Base-by-base conservation (phyloP, 2,329 filamentous ascomycete species). In the Dothideomycetidae sp. region DNA sequence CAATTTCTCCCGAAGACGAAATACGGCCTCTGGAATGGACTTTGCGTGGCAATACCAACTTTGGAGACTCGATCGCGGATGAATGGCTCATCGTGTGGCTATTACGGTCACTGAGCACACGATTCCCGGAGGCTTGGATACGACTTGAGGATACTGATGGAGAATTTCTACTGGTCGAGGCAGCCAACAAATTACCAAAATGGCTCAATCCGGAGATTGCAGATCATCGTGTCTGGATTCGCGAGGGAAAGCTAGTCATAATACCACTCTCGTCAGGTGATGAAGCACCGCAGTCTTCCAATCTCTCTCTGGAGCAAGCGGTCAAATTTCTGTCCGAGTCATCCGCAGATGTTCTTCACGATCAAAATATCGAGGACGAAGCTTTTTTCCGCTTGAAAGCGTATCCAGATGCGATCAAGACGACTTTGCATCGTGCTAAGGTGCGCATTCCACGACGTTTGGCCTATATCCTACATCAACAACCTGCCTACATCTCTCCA, bases 1-100 rank as follows among this genome's bases (percentile, higher is more conserved):
- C 41, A 21, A 13, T 43, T 10, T 42, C 46, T 21, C 45, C 48
- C 28, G n/a, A n/a, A n/a, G n/a, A n/a, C n/a, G n/a, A n/a, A n/a
- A n/a, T n/a, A n/a, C n/a, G n/a, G n/a, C n/a, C n/a, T n/a, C 47
- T 44, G 51, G 28, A 29, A n/a, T 38, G 29, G 29, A 33, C 29
- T 35, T 48, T 98, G 4, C 71, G 74, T 44, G 88, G 88, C 13
- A 66, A 68, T 36, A 90, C 84, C 1, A 81, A 88, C 54, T 96
- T 85, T 51, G 86, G 88, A 5, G 92, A 98, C 58, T 90, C 85
- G 0, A 77, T 96, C 3, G 88, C 93, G 52, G 90, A 98, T 50
- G 92, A 98, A 62, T 98, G 90, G 92, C 71, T 96, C 4, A 78
- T 96, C 42, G 86, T 96, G 13, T 93, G 86, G 59, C 63, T 96